phyloP scores from a whole-genome alignment of 768 basidiomycete species.

The Auriscalpium orientale region DNA sequence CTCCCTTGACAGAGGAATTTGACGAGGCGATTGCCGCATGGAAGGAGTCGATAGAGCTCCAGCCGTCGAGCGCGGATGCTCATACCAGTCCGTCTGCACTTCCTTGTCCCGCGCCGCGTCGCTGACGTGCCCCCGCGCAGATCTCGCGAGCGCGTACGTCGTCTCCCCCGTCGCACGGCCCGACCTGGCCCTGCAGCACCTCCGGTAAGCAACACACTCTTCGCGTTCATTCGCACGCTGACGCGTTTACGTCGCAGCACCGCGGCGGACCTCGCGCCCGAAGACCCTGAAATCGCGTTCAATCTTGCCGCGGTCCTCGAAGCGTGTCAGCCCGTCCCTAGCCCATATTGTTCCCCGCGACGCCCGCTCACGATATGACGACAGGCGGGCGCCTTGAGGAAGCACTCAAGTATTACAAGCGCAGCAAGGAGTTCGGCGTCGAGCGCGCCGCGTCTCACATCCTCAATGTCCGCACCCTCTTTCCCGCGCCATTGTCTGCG shows the following conservation, averaged over 20 bases:
- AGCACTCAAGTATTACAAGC: conserved; percentile 75
- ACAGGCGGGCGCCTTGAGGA: conserved; percentile 75
- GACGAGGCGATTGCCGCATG: conserved; percentile 79
- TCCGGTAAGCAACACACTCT: conserved; percentile 45
- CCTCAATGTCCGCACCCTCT: conserved; percentile 51
- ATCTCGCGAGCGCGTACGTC: conserved; percentile 86
- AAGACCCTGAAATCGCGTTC: conserved; percentile 88
- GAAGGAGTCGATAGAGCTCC: conserved; percentile 76
- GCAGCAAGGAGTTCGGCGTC: conserved; percentile 68
- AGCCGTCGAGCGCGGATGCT: conserved; percentile 78
- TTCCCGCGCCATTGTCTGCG: conserved; percentile 8
- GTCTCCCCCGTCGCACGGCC: conserved; percentile 73
- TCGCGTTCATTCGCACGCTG: conserved; percentile 16
- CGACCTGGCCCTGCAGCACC: conserved; percentile 80
- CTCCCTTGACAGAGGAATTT: conserved; percentile 59
- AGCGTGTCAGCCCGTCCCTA: conserved; percentile 50
- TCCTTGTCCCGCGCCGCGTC: conserved; percentile 2
- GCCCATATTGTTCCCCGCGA: background rate
- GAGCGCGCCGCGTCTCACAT: conserved; percentile 79
- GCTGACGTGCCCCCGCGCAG: conserved; percentile 33
- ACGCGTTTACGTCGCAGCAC: conserved; percentile 43
- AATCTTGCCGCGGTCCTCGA: conserved; percentile 88
- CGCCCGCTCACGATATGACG: background rate
- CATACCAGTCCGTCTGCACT: conserved; percentile 63
- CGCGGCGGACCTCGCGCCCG: conserved; percentile 75